A percentile compares a stretch with the other conserved stretches of the same genome.
These are phyloP conservation scores for Mallotus repandus DNA, from an alignment of 441 rosid genomes.

Conservation along the genomic window DNA sequence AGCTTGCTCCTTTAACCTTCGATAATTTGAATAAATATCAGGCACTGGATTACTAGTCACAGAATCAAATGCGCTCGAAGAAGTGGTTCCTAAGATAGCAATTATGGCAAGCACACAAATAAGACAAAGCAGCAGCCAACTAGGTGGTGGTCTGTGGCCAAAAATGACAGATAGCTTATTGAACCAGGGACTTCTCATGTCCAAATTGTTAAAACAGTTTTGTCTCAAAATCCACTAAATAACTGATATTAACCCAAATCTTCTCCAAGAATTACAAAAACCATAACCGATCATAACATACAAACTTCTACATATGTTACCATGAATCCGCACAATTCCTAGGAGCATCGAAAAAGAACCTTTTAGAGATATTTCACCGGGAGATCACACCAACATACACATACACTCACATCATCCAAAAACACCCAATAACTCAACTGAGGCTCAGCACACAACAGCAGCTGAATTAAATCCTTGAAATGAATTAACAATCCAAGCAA, in stretches of 20 bases:
- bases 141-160: slow-evolving; percentile 65
- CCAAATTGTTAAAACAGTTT: slow-evolving; percentile 36
- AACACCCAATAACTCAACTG: not conserved
- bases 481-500: slow-evolving; percentile 30
- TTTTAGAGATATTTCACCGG: slow-evolving; percentile 19
- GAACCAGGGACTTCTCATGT: slow-evolving; percentile 89
- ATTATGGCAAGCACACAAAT: slow-evolving; percentile 65
- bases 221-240: slow-evolving; percentile 31
- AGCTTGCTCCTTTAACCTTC: slow-evolving; percentile 91
- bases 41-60: slow-evolving; percentile 44
- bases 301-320: slow-evolving; percentile 32
- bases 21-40: slow-evolving; percentile 63
- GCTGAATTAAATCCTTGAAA: slow-evolving; percentile 17
- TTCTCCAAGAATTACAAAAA: slow-evolving; percentile 34
- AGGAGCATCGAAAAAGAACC: slow-evolving; percentile 32
- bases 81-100: slow-evolving; percentile 65
- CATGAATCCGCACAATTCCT: slow-evolving; percentile 31
- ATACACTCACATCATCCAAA: slow-evolving; percentile 7
- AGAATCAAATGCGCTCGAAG: slow-evolving; percentile 56
- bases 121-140: slow-evolving; percentile 65
- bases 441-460: slow-evolving; percentile 3
- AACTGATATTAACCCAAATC: slow-evolving; percentile 27
- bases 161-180: slow-evolving; percentile 53
- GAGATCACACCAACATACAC: slow-evolving; percentile 16
- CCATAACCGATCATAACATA: slow-evolving; percentile 41